A percentile compares a stretch with the other conserved stretches of the same genome.
Conservation (phyloP, 163 green algal genomes). For the Smithsoniella earleae region DNA sequence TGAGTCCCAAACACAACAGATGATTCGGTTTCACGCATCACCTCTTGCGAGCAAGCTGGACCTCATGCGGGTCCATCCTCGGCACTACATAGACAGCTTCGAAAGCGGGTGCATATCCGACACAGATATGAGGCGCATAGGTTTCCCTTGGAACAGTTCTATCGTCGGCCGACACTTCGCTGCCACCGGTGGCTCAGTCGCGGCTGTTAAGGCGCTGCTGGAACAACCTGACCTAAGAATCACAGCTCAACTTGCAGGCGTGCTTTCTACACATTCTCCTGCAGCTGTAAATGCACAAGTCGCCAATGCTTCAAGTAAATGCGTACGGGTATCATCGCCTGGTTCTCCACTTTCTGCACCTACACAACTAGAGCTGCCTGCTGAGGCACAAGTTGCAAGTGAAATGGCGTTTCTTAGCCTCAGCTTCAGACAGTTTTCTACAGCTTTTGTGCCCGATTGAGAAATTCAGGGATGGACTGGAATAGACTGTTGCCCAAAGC, state of each 20-base stretch:
- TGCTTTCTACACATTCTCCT: not conserved
- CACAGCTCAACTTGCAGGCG: conserved; percentile 3
- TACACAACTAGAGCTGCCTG: not conserved
- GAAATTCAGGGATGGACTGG: too few relatives aligned
- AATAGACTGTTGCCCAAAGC: too few relatives aligned
- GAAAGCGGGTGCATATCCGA: conserved; percentile 30
- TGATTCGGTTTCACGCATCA: conserved; percentile 5
- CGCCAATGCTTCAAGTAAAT: too few relatives aligned
- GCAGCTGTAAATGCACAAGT: too few relatives aligned
- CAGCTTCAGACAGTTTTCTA: not conserved
- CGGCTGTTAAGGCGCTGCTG: conserved; percentile 35
- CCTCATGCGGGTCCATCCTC: conserved; percentile 34
- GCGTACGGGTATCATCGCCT: not conserved
- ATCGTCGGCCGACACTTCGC: conserved; percentile 37
- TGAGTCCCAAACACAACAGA: conserved; percentile 19
- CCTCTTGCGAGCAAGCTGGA: conserved; percentile 27
- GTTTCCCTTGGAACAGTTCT: conserved; percentile 36
- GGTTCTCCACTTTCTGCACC: not conserved
- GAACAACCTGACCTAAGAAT: conserved; percentile 13
- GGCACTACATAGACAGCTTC: conserved; percentile 38
- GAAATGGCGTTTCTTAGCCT: not conserved
- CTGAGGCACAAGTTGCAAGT: not conserved
- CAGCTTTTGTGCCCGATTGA: not conserved
- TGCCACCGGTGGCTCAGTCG: conserved; percentile 38
- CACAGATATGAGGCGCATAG: conserved; percentile 40